A percentile compares a stretch with the other conserved stretches of the same genome.
These are phyloP conservation scores for Syzygium aromaticum DNA, from an alignment of 345 rosid species.

Conservation along the genomic window DNA sequence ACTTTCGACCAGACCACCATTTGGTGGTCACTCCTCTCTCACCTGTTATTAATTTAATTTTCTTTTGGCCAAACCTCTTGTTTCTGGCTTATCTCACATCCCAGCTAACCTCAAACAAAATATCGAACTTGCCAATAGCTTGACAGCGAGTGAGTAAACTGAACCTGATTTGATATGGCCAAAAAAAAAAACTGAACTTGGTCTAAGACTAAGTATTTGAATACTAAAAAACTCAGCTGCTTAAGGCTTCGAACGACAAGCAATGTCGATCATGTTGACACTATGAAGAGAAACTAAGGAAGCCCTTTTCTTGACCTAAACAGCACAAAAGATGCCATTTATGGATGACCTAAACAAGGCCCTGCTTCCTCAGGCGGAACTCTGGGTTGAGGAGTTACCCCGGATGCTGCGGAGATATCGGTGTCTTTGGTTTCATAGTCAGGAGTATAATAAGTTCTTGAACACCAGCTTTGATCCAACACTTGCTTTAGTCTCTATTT, in stretches of 20 bases:
- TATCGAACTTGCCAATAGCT: neutral
- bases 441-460: slow-evolving; percentile 10
- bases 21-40: neutral
- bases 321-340: neutral
- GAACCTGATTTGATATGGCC: neutral
- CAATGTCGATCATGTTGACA: neutral
- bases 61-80: neutral
- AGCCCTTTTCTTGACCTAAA: neutral
- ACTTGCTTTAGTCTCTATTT: slow-evolving; percentile 10
- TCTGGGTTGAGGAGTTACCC: neutral
- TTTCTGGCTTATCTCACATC: neutral
- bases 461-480: slow-evolving; percentile 11
- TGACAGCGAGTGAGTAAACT: neutral
- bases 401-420: neutral
- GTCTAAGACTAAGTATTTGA: neutral
- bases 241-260: neutral
- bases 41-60: neutral
- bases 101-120: neutral
- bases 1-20: neutral
- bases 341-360: neutral
- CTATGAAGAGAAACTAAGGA: neutral
- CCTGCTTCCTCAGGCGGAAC: neutral
- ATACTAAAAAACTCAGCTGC: neutral
- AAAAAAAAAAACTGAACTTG: neutral
- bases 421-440: neutral